A percentile compares a stretch with the other conserved stretches of the same genome.
These are phyloP conservation scores for Beauveria bassiana DNA, from an alignment of 2,329 filamentous ascomycete genomes.

Conservation along the genomic window DNA sequence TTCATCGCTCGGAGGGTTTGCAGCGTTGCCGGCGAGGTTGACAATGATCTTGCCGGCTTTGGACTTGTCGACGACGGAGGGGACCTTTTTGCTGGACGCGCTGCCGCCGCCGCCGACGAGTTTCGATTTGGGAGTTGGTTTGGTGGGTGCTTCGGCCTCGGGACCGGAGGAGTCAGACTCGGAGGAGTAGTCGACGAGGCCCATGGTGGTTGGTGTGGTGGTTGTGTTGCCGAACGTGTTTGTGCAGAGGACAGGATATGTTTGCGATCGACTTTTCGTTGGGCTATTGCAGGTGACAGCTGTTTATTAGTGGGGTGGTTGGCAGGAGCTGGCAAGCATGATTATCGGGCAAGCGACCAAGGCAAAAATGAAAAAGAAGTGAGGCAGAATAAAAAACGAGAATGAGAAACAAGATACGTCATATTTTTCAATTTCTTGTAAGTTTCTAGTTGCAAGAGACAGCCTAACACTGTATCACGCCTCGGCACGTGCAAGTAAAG, in stretches of 20 bases:
- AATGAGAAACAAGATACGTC: too few relatives aligned
- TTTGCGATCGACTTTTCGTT: neutral
- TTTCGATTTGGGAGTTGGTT: conserved; percentile 24
- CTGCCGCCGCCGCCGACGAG: neutral
- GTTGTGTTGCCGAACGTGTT: conserved; percentile 11
- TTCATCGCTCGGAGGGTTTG: conserved; percentile 25
- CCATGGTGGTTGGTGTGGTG: conserved; percentile 42
- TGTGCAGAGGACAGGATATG: neutral
- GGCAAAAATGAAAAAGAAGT: too few relatives aligned
- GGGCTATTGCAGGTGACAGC: too few relatives aligned
- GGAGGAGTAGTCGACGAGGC: conserved; percentile 67
- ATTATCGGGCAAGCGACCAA: too few relatives aligned
- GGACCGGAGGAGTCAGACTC: conserved; percentile 74
- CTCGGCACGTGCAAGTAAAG: too few relatives aligned
- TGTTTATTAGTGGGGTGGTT: neutral
- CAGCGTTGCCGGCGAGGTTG: conserved; percentile 54
- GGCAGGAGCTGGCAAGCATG: neutral
- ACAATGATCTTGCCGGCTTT: conserved; percentile 81
- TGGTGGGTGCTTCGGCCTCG: conserved; percentile 34
- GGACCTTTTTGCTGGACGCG: conserved; percentile 45
- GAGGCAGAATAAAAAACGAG: too few relatives aligned
- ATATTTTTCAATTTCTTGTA: too few relatives aligned
- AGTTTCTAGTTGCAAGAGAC: too few relatives aligned
- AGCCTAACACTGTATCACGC: too few relatives aligned
- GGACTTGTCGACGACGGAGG: conserved; percentile 73